Evolutionary conservation across 2,329 filamentous ascomycete genomes (phyloP).

Genomic region (Pseudopithomyces maydicus): DNA sequence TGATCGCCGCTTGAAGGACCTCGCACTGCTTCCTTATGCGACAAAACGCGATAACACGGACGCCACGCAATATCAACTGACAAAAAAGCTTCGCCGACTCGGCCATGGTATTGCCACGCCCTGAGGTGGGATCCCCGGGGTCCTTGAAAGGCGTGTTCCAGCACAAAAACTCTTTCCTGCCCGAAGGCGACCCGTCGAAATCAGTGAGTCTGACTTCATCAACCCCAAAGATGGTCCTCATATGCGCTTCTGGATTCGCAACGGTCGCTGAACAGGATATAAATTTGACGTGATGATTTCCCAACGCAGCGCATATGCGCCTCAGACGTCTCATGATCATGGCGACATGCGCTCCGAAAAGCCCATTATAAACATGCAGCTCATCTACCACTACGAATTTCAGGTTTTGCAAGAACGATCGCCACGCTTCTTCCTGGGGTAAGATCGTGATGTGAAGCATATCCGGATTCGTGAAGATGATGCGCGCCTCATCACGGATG

Average conservation of each 20-base stretch:
- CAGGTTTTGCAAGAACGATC: slow-evolving; percentile 84
- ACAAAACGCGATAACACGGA: slow-evolving; percentile 92
- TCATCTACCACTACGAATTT: slow-evolving; percentile 86
- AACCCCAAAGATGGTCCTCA: slow-evolving; percentile 91
- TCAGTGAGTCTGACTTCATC: slow-evolving; percentile 81
- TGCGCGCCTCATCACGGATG: slow-evolving; percentile 85
- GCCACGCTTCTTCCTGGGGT: slow-evolving; percentile 89
- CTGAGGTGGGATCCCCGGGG: slow-evolving; percentile 82
- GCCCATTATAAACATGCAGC: slow-evolving; percentile 92
- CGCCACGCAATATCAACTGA: slow-evolving; percentile 83
- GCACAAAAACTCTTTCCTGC: slow-evolving; percentile 91
- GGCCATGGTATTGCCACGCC: slow-evolving; percentile 78
- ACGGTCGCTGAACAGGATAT: slow-evolving; percentile 97
- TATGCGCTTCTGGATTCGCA: slow-evolving; percentile 88
- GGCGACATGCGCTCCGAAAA: slow-evolving; percentile 92
- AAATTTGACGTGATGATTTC: slow-evolving; percentile 84
- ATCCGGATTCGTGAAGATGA: slow-evolving; percentile 97
- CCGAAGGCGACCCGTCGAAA: slow-evolving; percentile 90
- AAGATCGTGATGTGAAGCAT: slow-evolving; percentile 96
- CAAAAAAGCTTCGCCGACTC: slow-evolving; percentile 93
- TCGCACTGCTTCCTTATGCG: slow-evolving; percentile 88
- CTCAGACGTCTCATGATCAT: slow-evolving; percentile 91
- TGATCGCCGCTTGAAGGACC: slow-evolving; percentile 78
- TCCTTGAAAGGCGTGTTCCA: slow-evolving; percentile 98
- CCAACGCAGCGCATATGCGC: slow-evolving; percentile 86